phyloP scores from a whole-genome alignment of 257 asterid species.

The Ligustrum vulgare region DNA sequence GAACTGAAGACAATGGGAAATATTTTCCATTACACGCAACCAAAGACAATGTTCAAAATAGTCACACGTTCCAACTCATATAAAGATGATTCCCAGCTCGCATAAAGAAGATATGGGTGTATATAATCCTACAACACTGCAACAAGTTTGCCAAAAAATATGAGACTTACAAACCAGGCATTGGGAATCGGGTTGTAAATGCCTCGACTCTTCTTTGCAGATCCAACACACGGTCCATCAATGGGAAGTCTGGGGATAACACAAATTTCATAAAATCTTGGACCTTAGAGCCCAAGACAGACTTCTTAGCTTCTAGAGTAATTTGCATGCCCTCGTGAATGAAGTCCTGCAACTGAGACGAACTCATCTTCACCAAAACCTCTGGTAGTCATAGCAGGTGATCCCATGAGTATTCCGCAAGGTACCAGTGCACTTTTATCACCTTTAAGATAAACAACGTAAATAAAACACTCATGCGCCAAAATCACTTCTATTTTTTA shows the following conservation, averaged over 20 bases:
- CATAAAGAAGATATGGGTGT: conserved; percentile 15
- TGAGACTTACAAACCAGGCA: conserved; percentile 62
- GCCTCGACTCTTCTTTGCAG: conserved; percentile 71
- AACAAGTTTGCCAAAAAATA: neutral
- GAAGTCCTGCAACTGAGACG: conserved; percentile 65
- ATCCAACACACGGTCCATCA: conserved; percentile 53
- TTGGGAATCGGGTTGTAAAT: conserved; percentile 66
- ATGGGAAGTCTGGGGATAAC: conserved; percentile 58
- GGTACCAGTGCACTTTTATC: conserved; percentile 94
- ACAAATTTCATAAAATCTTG: conserved; percentile 80
- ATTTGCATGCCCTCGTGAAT: conserved; percentile 91
- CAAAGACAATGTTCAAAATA: neutral
- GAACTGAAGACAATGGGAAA: no score
- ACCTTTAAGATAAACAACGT: conserved; percentile 38
- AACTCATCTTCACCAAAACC: conserved; percentile 77
- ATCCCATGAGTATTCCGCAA: conserved; percentile 90
- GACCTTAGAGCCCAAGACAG: conserved; percentile 68
- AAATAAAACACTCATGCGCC: neutral
- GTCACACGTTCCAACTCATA: neutral
- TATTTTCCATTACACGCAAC: neutral
- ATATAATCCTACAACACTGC: neutral
- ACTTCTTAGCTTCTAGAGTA: conserved; percentile 68
- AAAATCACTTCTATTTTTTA: neutral
- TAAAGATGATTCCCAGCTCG: neutral
- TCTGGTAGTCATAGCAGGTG: conserved; percentile 96